Conservation (phyloP, 23 red algal genomes). For the Gracilaria gracilis region DNA sequence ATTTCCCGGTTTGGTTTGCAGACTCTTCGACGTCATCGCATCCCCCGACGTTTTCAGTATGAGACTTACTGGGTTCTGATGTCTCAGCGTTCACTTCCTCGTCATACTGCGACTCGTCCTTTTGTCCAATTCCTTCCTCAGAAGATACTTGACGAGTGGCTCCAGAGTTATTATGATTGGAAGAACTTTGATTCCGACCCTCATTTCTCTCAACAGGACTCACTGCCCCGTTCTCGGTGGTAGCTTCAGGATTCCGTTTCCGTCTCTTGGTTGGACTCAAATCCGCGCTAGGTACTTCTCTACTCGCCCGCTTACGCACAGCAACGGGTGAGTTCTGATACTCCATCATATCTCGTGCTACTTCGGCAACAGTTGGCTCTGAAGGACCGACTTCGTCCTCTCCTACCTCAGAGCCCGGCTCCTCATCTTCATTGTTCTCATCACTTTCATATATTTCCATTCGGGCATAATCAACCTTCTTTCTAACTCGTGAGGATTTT, state of each 20-base stretch:
- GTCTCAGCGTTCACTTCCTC: background rate
- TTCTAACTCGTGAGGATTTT: slow-evolving; percentile 10
- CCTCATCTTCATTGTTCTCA: background rate
- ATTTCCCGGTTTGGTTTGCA: background rate
- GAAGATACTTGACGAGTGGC: background rate
- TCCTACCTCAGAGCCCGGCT: background rate
- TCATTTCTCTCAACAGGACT: background rate
- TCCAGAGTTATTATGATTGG: background rate
- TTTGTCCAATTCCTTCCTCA: background rate
- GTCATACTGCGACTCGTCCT: background rate
- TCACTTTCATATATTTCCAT: slow-evolving; percentile 9
- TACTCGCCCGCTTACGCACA: background rate
- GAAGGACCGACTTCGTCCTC: background rate
- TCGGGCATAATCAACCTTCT: slow-evolving; percentile 43
- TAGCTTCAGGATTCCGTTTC: background rate
- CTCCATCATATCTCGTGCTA: slow-evolving; percentile 34
- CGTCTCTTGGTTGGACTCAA: background rate
- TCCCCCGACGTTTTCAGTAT: background rate
- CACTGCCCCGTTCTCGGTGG: background rate
- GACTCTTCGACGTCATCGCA: background rate
- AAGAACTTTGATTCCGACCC: background rate
- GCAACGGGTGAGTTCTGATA: slow-evolving; percentile 23
- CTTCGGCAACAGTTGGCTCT: background rate
- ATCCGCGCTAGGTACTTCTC: background rate
- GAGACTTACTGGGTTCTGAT: background rate